phyloP scores from a whole-genome alignment of 2,329 filamentous ascomycete species.

The Fusarium sp. region DNA sequence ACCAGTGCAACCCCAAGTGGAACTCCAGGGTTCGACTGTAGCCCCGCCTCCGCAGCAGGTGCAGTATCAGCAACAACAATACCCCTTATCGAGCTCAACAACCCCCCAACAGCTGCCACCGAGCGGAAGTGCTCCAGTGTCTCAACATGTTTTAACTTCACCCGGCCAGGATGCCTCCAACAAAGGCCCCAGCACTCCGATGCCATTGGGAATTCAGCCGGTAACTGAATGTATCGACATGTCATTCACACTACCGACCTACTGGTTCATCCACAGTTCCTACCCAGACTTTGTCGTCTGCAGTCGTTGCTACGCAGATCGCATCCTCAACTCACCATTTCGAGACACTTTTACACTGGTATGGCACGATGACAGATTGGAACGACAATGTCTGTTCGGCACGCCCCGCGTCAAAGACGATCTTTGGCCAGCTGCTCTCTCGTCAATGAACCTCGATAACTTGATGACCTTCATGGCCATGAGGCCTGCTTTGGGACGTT shows the following conservation, averaged over 20 bases:
- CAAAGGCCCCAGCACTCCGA: background rate
- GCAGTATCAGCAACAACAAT: background rate
- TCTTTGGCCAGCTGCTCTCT: background rate
- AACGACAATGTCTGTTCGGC: background rate
- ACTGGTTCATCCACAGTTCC: background rate
- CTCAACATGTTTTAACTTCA: fast-evolving
- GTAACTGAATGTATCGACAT: background rate
- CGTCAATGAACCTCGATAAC: background rate
- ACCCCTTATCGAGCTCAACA: background rate
- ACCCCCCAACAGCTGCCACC: fast-evolving
- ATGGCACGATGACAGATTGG: background rate
- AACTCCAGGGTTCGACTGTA: background rate
- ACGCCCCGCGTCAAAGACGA: background rate
- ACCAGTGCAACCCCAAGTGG: background rate
- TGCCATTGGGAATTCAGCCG: background rate
- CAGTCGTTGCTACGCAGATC: background rate
- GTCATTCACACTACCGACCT: background rate
- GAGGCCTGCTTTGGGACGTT: background rate
- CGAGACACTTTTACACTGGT: background rate
- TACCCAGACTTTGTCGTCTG: background rate
- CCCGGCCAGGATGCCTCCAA: fast-evolving
- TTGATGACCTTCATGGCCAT: background rate
- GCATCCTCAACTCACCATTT: background rate
- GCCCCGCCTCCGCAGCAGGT: background rate
- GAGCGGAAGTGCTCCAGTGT: no score